These are phyloP conservation scores for Soucietia sequanensis DNA, from an alignment of 805 yeast species.

Conservation along the genomic window DNA sequence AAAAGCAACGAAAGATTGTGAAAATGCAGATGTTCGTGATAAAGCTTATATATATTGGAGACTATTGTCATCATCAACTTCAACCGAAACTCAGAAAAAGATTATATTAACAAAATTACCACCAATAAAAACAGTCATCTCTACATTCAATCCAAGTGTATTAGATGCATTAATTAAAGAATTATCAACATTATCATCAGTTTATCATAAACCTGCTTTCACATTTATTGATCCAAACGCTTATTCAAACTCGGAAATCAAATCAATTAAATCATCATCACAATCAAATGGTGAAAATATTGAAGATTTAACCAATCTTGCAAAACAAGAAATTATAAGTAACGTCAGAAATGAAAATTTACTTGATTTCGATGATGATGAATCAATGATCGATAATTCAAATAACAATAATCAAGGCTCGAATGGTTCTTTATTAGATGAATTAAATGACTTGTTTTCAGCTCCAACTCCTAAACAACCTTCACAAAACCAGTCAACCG, in stretches of 20 bases:
- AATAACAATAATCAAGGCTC: conserved; percentile 12
- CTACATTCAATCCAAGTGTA: conserved; percentile 65
- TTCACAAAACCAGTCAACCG: conserved; percentile 8
- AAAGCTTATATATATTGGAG: conserved; percentile 82
- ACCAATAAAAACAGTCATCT: conserved; percentile 67
- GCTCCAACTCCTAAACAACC: conserved; percentile 26
- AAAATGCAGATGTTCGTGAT: conserved; percentile 77
- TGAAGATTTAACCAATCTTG: conserved; percentile 75
- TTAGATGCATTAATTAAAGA: conserved; percentile 71
- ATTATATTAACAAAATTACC: conserved; percentile 67
- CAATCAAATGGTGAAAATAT: conserved; percentile 36
- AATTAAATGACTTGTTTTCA: conserved; percentile 69
- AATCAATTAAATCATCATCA: conserved; percentile 1
- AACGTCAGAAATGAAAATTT: conserved; percentile 73
- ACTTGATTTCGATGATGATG: conserved; percentile 80
- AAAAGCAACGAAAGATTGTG: conserved; percentile 60
- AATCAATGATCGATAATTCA: conserved; percentile 13
- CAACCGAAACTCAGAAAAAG: conserved; percentile 43
- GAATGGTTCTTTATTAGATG: conserved; percentile 54
- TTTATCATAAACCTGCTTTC: conserved; percentile 80
- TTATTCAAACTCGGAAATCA: conserved; percentile 24
- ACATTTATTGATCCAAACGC: conserved; percentile 50
- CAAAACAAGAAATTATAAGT: conserved; percentile 69
- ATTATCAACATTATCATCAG: conserved; percentile 81
- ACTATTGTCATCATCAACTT: conserved; percentile 51